Percentiles rank a stretch among this genome's conserved stretches.
Evolutionary conservation across 2,329 filamentous ascomycete species (phyloP).

Genomic region (Fusarium torulosum): DNA sequence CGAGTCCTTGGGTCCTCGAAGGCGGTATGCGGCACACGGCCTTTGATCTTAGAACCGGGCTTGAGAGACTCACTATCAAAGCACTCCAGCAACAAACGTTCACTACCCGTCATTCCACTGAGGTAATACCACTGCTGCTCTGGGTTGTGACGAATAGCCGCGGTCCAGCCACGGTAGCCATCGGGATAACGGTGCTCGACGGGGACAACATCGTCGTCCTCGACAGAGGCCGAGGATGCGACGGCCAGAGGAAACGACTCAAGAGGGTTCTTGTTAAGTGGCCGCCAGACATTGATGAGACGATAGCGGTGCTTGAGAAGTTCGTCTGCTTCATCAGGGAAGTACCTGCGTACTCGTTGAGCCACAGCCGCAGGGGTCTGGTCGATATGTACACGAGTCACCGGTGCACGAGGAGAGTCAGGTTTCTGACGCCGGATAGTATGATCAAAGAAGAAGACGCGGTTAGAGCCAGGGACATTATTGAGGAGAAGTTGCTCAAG

Average conservation of each 20-base stretch:
- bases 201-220: constrained; percentile 73
- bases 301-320: constrained; percentile 78
- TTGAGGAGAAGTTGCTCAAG: constrained; percentile 78
- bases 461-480: constrained; percentile 73
- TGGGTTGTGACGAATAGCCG: constrained; percentile 72
- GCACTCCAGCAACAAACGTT: constrained; percentile 58
- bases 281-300: constrained; percentile 90
- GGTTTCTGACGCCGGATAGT: constrained; percentile 79
- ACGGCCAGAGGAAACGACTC: constrained; percentile 77
- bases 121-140: constrained; percentile 82
- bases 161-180: constrained; percentile 78
- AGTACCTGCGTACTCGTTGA: constrained; percentile 75
- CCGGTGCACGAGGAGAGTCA: constrained; percentile 73
- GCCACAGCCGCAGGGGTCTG: constrained; percentile 77
- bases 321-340: constrained; percentile 74
- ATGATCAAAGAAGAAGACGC: constrained; percentile 86
- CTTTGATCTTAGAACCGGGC: constrained; percentile 64
- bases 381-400: constrained; percentile 83
- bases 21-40: constrained; percentile 77
- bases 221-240: constrained; percentile 72
- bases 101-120: constrained; percentile 54
- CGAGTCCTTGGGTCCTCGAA: constrained; percentile 82
- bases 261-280: constrained; percentile 69
- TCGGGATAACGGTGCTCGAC: constrained; percentile 78
- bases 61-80: constrained; percentile 74